Conservation (phyloP, 2,329 filamentous ascomycete genomes). For the Thielaviopsis populi region DNA sequence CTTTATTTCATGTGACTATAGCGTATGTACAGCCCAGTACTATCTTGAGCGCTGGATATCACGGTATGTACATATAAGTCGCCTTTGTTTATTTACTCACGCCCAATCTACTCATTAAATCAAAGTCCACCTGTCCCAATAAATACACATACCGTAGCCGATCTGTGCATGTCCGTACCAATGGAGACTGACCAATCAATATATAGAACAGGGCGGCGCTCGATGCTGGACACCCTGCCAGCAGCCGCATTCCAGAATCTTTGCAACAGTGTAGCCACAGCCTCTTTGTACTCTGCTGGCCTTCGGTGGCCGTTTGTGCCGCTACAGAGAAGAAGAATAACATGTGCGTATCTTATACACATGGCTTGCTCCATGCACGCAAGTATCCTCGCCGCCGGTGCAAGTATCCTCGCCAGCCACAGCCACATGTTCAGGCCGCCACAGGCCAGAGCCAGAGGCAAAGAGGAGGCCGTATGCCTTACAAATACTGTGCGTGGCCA, state of each 20-base stretch:
- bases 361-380: background rate
- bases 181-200: too few species aligned
- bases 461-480: background rate
- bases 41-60: background rate
- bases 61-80: background rate
- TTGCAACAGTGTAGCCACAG: background rate
- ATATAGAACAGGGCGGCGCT: background rate
- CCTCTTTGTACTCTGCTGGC: background rate
- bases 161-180: too few species aligned
- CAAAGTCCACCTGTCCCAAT: background rate
- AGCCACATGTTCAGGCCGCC: background rate
- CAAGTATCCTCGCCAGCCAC: background rate
- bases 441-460: too few species aligned
- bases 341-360: background rate
- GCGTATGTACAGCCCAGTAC: too few species aligned
- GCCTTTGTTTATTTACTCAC: background rate
- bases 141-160: background rate
- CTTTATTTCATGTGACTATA: too few species aligned
- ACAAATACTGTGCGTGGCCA: background rate
- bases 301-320: background rate
- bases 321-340: background rate
- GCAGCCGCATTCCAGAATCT: background rate
- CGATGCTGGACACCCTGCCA: background rate
- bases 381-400: background rate
- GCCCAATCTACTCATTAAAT: background rate